Evolutionary conservation across 306 rosid genomes (phyloP).

Genomic region (Astragalus glycyphyllos): DNA sequence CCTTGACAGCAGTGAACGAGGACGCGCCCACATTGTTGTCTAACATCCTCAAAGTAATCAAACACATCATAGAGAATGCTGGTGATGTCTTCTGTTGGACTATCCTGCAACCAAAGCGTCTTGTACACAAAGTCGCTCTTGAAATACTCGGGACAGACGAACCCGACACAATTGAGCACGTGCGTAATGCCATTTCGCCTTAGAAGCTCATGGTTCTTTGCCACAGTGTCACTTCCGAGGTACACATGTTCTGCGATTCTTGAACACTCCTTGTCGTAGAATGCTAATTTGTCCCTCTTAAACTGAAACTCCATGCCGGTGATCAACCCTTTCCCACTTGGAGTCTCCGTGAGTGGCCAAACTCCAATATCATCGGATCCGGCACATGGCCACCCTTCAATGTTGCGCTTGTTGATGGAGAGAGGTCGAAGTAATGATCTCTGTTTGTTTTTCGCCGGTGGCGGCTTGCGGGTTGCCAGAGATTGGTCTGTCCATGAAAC

Average conservation of each 20-base stretch:
- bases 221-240: slow-evolving; percentile 93
- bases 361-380: slow-evolving; percentile 93
- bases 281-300: slow-evolving; percentile 79
- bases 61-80: slow-evolving; percentile 91
- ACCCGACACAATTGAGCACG: slow-evolving; percentile 93
- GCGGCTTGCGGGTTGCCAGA: slow-evolving; percentile 57
- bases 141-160: slow-evolving; percentile 94
- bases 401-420: slow-evolving; percentile 59
- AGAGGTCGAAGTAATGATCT: slow-evolving; percentile 79
- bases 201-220: slow-evolving; percentile 79
- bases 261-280: slow-evolving; percentile 83
- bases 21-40: slow-evolving; percentile 82
- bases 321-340: slow-evolving; percentile 60
- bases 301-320: slow-evolving; percentile 65
- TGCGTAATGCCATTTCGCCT: slow-evolving; percentile 80
- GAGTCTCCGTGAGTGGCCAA: slow-evolving; percentile 85
- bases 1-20: slow-evolving; percentile 95
- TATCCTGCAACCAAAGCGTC: slow-evolving; percentile 91
- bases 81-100: slow-evolving; percentile 87
- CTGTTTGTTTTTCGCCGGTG: slow-evolving; percentile 50
- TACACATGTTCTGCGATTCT: slow-evolving; percentile 86
- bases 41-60: slow-evolving; percentile 95
- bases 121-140: slow-evolving; percentile 81
- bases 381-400: slow-evolving; percentile 83
- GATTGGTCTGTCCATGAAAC: slow-evolving; percentile 86